A percentile compares a stretch with the other conserved stretches of the same genome.
These are phyloP conservation scores for Backusella sp. DNA, from an alignment of 192 early-diverging fungal species.

Conservation along the genomic window DNA sequence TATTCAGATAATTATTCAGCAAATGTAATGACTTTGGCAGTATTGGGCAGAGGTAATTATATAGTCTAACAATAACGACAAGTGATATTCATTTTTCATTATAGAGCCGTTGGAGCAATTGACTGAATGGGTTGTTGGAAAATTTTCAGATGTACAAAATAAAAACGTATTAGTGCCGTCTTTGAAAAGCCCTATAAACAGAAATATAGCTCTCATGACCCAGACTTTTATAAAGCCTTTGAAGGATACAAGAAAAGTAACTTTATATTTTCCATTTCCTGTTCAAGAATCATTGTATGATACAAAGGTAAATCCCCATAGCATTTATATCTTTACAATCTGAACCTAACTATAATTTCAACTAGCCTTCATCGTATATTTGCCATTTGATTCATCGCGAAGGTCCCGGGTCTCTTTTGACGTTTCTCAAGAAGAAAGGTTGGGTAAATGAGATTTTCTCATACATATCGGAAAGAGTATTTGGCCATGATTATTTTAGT, in stretches of 20 bases:
- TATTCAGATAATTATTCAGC: constrained; percentile 85
- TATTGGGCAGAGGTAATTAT: constrained; percentile 64
- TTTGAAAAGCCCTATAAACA: constrained; percentile 68
- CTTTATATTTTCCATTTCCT: constrained; percentile 78
- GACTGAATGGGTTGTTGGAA: constrained; percentile 69
- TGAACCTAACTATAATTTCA: not conserved
- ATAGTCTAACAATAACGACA: not conserved
- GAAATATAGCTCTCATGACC: constrained; percentile 56
- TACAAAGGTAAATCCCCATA: constrained; percentile 24
- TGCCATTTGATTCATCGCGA: constrained; percentile 86
- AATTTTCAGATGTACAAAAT: constrained; percentile 74
- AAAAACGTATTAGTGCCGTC: constrained; percentile 60
- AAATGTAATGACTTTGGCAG: constrained; percentile 86
- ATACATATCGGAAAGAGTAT: constrained; percentile 32
- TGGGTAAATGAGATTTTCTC: constrained; percentile 74
- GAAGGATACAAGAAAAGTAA: constrained; percentile 64
- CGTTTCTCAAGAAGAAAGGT: constrained; percentile 74
- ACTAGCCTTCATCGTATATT: constrained; percentile 67
- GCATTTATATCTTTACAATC: not conserved
- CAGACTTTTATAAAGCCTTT: constrained; percentile 62
- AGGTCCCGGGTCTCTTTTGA: constrained; percentile 79
- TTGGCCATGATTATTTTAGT: constrained; percentile 69
- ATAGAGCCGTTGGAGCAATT: constrained; percentile 77
- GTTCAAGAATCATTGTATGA: constrained; percentile 55
- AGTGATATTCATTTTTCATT: not conserved